Evolutionary conservation across 495 filamentous ascomycete species (phyloP), one percentile per base, ranked within the genome.

Genomic region (Copromyces sp.): DNA sequence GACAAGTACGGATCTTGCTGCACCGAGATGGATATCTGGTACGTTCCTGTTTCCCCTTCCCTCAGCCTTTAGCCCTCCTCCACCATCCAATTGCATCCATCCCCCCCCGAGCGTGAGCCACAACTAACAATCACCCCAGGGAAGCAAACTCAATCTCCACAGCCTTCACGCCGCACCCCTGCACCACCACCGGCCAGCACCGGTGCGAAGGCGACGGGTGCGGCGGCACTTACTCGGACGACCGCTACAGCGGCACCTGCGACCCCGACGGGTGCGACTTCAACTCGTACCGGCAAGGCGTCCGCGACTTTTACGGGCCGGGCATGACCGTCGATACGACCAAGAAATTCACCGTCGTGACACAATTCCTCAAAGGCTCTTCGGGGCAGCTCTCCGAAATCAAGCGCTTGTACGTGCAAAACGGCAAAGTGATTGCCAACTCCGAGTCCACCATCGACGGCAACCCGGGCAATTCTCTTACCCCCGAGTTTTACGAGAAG

Each of bases 231-330:
- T 86, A 86, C 78, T 83, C 81, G 3, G 77, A 78, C 29, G 77
- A 80, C 74, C 78, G 84, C 72, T 86, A 84, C 75, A 80, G 79
- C 53, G 88, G 86, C 61, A 86, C 88, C 70, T 93, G 91, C 77
- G 92, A 94, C 76, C 88, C 91, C 72, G 89, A 84, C 76, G 83
- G 83, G 20, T 93, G 91, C 80, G 90, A 92, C 75, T 92, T 90
- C 87, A 93, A 93, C 87, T 84, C 89, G 17, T 93, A 88, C 86
- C 87, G 86, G 69, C 82, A 87, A 81, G 90, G 90, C 40, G 84
- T 86, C 79, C 83, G 76, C 7, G 78, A 77, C 74, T 92, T 90
- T 86, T 91, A 86, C 80, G 90, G 89, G 29, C 79, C 83, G 17
- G 86, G 85, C 74, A 83, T 82, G 81, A 89, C 79, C 12, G 80